Evolutionary conservation across 2,329 filamentous ascomycete genomes (phyloP).

Genomic region (Nannizzia gypsea): DNA sequence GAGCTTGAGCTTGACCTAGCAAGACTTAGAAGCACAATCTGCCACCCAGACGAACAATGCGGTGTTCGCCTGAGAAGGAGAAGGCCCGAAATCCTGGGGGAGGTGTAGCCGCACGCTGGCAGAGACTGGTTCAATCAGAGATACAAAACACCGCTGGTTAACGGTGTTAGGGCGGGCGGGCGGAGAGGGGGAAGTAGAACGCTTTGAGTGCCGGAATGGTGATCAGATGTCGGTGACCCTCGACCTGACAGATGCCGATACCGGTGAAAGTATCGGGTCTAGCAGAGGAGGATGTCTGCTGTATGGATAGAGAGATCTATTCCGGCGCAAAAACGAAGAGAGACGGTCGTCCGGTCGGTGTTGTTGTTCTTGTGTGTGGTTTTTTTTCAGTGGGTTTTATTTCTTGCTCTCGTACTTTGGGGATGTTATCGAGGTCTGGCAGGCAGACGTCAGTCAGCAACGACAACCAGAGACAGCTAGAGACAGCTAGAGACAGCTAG

Average conservation of each 20-base stretch:
- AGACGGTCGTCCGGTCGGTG: background rate
- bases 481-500: too few relatives aligned
- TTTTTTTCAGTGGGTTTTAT: background rate
- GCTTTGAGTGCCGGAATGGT: slow-evolving; percentile 80
- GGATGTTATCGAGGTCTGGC: slow-evolving; percentile 53
- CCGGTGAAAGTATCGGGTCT: slow-evolving; percentile 70
- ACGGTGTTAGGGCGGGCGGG: slow-evolving; percentile 80
- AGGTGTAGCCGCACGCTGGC: too few relatives aligned
- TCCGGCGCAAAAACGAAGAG: background rate
- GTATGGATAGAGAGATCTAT: slow-evolving; percentile 15
- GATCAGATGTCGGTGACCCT: slow-evolving; percentile 50
- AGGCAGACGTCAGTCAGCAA: slow-evolving; percentile 3
- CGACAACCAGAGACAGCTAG: background rate
- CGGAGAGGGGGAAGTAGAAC: slow-evolving; percentile 70
- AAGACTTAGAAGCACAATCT: slow-evolving; percentile 72
- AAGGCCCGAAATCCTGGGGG: slow-evolving; percentile 58
- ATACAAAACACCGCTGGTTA: slow-evolving; percentile 40
- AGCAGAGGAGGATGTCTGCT: slow-evolving; percentile 62
- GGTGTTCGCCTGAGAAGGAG: slow-evolving; percentile 85
- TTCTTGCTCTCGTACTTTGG: background rate
- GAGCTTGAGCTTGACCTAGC: slow-evolving; percentile 17
- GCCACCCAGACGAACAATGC: slow-evolving; percentile 93
- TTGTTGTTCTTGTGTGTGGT: background rate
- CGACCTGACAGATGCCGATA: slow-evolving; percentile 71
- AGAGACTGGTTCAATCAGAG: background rate